Evolutionary conservation across 2,329 filamentous ascomycete species (phyloP).

Genomic region (Scedosporium dehoogii): DNA sequence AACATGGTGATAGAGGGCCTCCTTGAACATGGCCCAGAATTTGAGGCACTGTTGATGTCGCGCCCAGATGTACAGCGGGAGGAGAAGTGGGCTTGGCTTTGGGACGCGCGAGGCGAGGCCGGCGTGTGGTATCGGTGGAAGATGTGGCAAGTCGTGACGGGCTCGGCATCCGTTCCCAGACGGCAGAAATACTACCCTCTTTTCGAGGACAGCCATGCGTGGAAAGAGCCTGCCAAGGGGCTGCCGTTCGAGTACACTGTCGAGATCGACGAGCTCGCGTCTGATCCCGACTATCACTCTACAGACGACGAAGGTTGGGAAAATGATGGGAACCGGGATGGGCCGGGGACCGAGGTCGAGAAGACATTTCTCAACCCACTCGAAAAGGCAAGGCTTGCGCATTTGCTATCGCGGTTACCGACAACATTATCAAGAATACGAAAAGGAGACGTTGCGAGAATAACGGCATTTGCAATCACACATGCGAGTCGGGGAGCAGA

Average conservation of each 20-base stretch:
- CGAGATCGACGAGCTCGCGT: conserved; percentile 66
- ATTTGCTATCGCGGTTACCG: conserved; percentile 75
- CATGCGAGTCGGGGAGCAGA: conserved; percentile 78
- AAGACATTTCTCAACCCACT: conserved; percentile 68
- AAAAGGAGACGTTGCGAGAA: conserved; percentile 75
- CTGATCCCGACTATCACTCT: conserved; percentile 77
- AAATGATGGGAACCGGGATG: conserved; percentile 32
- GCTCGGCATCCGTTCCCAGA: conserved; percentile 20
- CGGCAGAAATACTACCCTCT: conserved; percentile 45
- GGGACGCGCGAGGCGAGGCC: conserved; percentile 68
- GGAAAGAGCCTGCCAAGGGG: conserved; percentile 63
- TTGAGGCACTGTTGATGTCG: conserved; percentile 87
- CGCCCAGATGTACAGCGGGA: conserved; percentile 73
- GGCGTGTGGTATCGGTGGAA: conserved; percentile 92
- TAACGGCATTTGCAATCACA: conserved; percentile 81
- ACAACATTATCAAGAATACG: conserved; percentile 63
- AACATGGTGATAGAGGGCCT: conserved; percentile 80
- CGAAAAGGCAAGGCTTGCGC: conserved; percentile 73
- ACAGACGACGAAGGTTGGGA: conserved; percentile 71
- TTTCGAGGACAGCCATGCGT: conserved; percentile 68
- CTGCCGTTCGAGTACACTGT: conserved; percentile 78
- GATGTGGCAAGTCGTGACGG: conserved; percentile 76
- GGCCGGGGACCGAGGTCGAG: conserved; percentile 27
- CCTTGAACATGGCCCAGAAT: conserved; percentile 70
- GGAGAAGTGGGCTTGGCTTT: conserved; percentile 90